Evolutionary conservation across 257 asterid genomes (phyloP).

Genomic region (Mentha longifolia): DNA sequence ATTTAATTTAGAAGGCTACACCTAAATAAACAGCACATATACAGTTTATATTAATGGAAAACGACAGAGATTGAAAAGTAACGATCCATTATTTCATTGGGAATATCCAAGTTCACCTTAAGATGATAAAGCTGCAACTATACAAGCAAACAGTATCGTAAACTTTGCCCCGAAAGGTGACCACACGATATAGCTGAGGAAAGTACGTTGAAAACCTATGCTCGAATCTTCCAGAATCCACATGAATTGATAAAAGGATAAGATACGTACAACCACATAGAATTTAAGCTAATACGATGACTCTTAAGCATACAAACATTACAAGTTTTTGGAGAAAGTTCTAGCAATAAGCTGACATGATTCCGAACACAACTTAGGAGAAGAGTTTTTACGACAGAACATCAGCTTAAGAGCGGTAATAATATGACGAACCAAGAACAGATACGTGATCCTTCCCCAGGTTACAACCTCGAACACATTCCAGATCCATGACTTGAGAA

Average conservation of each 20-base stretch:
- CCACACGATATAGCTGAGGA: background rate
- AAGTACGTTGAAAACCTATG: background rate
- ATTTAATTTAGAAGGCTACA: slow-evolving; percentile 18
- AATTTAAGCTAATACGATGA: background rate
- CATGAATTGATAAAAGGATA: background rate
- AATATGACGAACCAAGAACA: slow-evolving; percentile 78
- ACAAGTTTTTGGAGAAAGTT: background rate
- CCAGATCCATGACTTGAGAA: slow-evolving; percentile 90
- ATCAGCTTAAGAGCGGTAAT: slow-evolving; percentile 45
- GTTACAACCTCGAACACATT: slow-evolving; percentile 87
- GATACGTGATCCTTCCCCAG: slow-evolving; percentile 79
- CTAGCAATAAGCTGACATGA: slow-evolving; percentile 14
- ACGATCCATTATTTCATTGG: background rate
- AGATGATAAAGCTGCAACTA: background rate
- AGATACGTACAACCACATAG: background rate
- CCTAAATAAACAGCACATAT: slow-evolving; percentile 3
- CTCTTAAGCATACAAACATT: background rate
- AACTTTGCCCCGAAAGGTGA: too few species aligned
- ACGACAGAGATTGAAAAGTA: background rate
- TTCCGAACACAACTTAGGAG: background rate
- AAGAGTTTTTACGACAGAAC: background rate
- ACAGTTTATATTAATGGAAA: background rate
- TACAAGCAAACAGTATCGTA: background rate
- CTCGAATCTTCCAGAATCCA: slow-evolving; percentile 1
- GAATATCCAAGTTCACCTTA: background rate